Conservation (phyloP, 2,329 filamentous ascomycete species). For the Salinomyces thailandicus region DNA sequence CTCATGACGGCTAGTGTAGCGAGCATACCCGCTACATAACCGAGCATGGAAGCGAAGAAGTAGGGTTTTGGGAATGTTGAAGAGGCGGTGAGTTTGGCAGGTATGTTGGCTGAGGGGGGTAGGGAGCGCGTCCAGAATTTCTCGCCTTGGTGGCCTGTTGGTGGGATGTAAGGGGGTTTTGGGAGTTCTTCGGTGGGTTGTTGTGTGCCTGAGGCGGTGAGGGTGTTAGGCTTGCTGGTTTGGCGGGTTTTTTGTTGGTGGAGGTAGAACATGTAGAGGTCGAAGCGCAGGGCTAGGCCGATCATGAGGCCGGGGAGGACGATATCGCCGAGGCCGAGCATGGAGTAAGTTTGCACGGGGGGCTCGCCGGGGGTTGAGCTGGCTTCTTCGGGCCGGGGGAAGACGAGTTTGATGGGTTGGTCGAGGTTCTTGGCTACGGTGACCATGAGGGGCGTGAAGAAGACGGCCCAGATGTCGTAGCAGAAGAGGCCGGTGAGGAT, state of each 20-base stretch:
- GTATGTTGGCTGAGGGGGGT: constrained; percentile 6
- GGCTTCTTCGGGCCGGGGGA: constrained; percentile 50
- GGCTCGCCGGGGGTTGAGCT: constrained; percentile 23
- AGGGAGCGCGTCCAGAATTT: constrained; percentile 56
- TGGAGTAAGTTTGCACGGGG: constrained; percentile 42
- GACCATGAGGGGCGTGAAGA: constrained; percentile 79
- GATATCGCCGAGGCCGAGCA: constrained; percentile 91
- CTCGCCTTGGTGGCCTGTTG: constrained; percentile 71
- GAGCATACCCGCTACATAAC: constrained; percentile 70
- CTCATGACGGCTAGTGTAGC: constrained; percentile 67
- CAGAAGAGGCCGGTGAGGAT: constrained; percentile 75
- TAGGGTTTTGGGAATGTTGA: constrained; percentile 87
- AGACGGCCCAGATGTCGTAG: constrained; percentile 91
- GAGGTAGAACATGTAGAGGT: constrained; percentile 75
- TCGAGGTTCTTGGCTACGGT: constrained; percentile 82
- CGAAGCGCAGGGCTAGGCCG: constrained; percentile 78
- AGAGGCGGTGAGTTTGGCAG: constrained; percentile 23
- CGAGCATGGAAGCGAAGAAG: constrained; percentile 65
- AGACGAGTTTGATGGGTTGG: constrained; percentile 84
- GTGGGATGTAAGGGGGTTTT: constrained; percentile 33
- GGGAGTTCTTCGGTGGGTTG: constrained; percentile 12
- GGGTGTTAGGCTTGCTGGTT: constrained; percentile 29
- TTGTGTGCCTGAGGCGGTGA: constrained; percentile 7
- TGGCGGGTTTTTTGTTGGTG: constrained; percentile 42
- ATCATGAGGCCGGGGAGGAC: constrained; percentile 88